Evolutionary conservation across 2,329 filamentous ascomycete species (phyloP), one percentile per base, ranked within the genome.

Genomic region (Pezicula radicicola): DNA sequence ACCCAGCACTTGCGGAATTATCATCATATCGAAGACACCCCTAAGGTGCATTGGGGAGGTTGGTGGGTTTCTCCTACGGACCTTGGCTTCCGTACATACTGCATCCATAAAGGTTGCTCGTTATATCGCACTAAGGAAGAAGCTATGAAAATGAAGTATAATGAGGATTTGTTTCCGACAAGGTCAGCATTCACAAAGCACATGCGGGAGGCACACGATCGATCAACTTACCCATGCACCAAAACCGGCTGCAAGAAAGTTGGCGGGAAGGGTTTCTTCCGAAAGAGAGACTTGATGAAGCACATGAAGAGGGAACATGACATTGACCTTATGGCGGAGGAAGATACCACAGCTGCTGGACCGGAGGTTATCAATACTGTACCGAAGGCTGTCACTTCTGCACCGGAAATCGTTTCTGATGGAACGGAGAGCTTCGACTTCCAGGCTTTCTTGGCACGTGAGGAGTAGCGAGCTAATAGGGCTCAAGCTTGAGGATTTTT

Each of bases 21-120:
- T 27, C 69, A 71, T 55, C 61, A 65, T 28, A 61, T 66, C 18
- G 60, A n/a, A n/a, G n/a, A n/a, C n/a, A n/a, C n/a, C n/a, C n/a
- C n/a, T n/a, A n/a, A n/a, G n/a, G n/a, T n/a, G n/a, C n/a, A n/a
- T n/a, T n/a, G n/a, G n/a, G n/a, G n/a, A n/a, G n/a, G n/a, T n/a
- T n/a, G n/a, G n/a, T n/a, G n/a, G n/a, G n/a, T n/a, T n/a, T n/a
- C n/a, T n/a, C n/a, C n/a, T n/a, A n/a, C n/a, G n/a, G n/a, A n/a
- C n/a, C n/a, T n/a, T n/a, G n/a, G n/a, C 13, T 37, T 37, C 35
- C 16, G 5, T 16, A 15, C 3, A 5, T 37, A 37, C 35, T 37
- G 35, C 35, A 37, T 37, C 7, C 35, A 37, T 8, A 9, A 37
- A 37, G 35, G 35, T 16, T 37, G 35, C 35, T 16, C 35, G 13